Evolutionary conservation across 345 rosid species (phyloP).

Genomic region (Pseudoturritis turrita): DNA sequence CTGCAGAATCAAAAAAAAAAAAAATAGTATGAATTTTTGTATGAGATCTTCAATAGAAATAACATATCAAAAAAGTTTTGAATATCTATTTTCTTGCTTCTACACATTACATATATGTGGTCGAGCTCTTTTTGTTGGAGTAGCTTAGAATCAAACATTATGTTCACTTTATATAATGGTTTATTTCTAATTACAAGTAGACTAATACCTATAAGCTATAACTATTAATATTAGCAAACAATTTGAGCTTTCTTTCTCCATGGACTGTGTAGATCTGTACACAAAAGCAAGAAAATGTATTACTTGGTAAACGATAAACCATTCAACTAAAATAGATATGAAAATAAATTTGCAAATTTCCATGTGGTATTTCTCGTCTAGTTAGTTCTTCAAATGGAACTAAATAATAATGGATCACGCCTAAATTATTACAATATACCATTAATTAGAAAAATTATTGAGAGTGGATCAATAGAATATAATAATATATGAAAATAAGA

Average conservation of each 20-base stretch:
- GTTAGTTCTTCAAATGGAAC: background rate
- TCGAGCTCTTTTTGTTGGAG: background rate
- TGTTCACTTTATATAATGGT: background rate
- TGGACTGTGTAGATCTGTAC: background rate
- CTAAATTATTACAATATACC: background rate
- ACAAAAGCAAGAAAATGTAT: background rate
- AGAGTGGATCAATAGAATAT: background rate
- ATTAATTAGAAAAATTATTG: background rate
- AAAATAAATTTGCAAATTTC: background rate
- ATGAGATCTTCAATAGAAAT: background rate
- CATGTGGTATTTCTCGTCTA: background rate
- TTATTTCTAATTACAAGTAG: background rate
- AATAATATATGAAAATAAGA: background rate
- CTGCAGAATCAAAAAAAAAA: background rate
- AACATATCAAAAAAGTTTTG: background rate
- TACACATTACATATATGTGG: background rate
- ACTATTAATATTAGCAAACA: background rate
- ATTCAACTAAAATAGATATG: background rate
- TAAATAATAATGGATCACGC: background rate
- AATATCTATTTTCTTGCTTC: background rate
- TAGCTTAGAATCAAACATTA: conserved; percentile 10
- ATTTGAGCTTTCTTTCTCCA: background rate
- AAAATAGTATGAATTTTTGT: background rate
- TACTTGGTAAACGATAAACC: background rate
- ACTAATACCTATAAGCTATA: background rate